phyloP scores from a whole-genome alignment of 1,139 yeast species.

The Williopsis jadinii region DNA sequence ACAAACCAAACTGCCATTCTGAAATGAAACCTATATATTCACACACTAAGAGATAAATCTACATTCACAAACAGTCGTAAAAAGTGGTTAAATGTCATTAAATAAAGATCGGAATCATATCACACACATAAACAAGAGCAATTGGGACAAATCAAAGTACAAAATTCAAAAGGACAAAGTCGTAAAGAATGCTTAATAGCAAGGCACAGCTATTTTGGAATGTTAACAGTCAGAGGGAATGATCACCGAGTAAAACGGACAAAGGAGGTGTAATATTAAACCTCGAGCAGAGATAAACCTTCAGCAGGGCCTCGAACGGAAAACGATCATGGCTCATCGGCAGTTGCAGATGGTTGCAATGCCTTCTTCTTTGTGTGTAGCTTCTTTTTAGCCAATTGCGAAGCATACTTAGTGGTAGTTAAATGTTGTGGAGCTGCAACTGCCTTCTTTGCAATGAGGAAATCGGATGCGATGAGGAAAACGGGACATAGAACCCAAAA shows the following conservation, averaged over 20 bases:
- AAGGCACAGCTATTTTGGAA: no score
- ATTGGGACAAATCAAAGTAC: background rate
- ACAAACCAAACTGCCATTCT: conserved; percentile 22
- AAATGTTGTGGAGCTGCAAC: conserved; percentile 11
- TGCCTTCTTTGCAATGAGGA: conserved; percentile 14
- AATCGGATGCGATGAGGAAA: conserved; percentile 17
- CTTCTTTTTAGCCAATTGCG: conserved; percentile 11
- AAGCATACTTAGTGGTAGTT: conserved; percentile 13
- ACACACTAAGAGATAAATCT: background rate
- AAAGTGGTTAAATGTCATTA: background rate
- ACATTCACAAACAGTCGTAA: background rate
- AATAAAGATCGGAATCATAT: background rate
- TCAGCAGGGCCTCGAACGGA: no score
- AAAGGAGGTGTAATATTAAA: no score
- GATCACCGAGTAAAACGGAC: no score
- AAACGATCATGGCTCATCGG: no score
- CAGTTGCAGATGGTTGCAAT: background rate
- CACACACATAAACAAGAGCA: background rate
- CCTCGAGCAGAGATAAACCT: no score
- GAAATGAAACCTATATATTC: background rate
- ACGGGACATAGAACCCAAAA: conserved; percentile 19
- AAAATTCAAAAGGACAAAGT: background rate
- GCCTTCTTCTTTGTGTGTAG: background rate
- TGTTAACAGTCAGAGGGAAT: no score
- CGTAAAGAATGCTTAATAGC: no score